Base-by-base conservation (phyloP, 1,284 basidiomycete genomes). In the Waitea zeae region DNA sequence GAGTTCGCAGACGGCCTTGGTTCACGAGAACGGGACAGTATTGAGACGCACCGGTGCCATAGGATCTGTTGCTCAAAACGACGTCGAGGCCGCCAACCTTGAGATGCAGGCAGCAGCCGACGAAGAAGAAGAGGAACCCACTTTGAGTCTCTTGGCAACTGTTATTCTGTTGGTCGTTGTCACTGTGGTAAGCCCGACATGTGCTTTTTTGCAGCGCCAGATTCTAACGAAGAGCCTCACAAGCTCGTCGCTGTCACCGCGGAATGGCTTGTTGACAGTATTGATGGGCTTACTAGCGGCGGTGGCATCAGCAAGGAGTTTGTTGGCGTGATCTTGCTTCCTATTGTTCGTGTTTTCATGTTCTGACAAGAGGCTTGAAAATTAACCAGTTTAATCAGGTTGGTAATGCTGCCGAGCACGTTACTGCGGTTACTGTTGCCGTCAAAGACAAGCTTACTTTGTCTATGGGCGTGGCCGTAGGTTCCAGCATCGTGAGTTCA, bases 281-380 rank as follows among this genome's bases (percentile, higher is more conserved):
- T 92, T 58, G 67, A 71, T 32, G 69, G 67, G 33, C 45, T 74
- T 44, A 79, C 81, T 1, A 52, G 51, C 0, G 52, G 56, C 17
- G 58, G 58, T 20, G n/a, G 11, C 29, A 64, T 87, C 44, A 64
- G 64, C 46, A 75, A 78, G 46, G 76, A 83, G 46, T 92, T 86
- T 61, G 68, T 90, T 33, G 86, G 75, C 2, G 54, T 93, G 9
- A 87, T 97, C 43, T 54, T 97, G 4, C 62, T 97, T 2, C 92
- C 92, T 2, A 72, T 80, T 32, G 74, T 87, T n/a, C n/a, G n/a
- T n/a, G n/a, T n/a, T n/a, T n/a, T n/a, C n/a, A n/a, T n/a, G n/a
- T n/a, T n/a, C n/a, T n/a, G n/a, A n/a, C n/a, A n/a, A n/a, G n/a
- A n/a, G n/a, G n/a, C n/a, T n/a, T n/a, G n/a, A n/a, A n/a, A n/a